Percentiles rank a stretch among this genome's conserved stretches.
These are phyloP conservation scores for Vanrija humicola DNA, from an alignment of 1,284 basidiomycete genomes.

Conservation along the genomic window DNA sequence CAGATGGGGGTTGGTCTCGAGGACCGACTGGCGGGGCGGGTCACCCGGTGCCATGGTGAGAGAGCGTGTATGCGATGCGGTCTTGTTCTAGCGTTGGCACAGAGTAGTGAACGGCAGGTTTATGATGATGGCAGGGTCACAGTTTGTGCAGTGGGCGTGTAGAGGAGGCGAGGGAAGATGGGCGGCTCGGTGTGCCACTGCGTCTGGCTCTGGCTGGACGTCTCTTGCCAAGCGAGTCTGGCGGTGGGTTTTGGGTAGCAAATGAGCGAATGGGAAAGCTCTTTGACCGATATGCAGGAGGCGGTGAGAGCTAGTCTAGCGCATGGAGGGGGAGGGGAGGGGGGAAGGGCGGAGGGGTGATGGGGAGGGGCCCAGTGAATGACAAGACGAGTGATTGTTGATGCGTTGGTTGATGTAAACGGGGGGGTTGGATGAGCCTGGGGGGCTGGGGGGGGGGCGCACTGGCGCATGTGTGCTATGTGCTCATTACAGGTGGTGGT, in stretches of 20 bases:
- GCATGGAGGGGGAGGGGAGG: not conserved
- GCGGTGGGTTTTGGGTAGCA: not conserved
- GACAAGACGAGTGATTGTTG: not conserved
- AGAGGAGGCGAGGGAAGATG: too few relatives aligned
- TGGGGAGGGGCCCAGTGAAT: not conserved
- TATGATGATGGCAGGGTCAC: not conserved
- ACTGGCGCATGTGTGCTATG: not conserved
- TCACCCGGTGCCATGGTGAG: not conserved
- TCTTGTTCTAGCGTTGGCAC: not conserved
- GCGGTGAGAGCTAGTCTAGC: not conserved
- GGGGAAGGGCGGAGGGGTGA: not conserved
- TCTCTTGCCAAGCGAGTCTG: too few relatives aligned
- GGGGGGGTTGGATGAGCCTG: not conserved
- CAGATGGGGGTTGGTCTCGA: constrained; percentile 37
- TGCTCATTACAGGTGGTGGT: too few relatives aligned
- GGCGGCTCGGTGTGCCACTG: too few relatives aligned
- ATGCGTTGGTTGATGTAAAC: not conserved
- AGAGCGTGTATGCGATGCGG: not conserved
- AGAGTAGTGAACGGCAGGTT: not conserved
- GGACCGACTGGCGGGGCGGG: constrained; percentile 15
- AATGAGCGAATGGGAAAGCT: not conserved
- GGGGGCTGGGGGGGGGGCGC: not conserved
- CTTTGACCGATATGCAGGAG: not conserved
- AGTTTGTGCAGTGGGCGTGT: too few relatives aligned
- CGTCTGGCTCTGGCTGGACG: too few relatives aligned